Base-by-base conservation (phyloP, 75 land plant genomes). In the Cryptomeria japonica region DNA sequence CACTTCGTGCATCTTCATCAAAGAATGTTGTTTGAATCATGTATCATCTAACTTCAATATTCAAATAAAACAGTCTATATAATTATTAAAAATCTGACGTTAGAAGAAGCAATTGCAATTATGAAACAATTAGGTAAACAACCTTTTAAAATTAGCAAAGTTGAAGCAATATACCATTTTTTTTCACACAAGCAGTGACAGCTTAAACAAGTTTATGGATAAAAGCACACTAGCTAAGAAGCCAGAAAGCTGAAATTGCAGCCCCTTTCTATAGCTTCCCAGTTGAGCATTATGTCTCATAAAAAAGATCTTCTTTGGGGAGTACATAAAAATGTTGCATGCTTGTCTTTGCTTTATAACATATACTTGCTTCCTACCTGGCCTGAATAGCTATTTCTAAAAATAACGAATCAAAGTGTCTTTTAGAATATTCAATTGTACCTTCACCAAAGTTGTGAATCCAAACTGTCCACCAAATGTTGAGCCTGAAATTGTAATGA, bases 401-500 rank as follows among this genome's bases (percentile, higher is more conserved):
- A 79, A 79, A 39, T 79, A 79, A 79, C 8, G 28, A 39, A 25
- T 25, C 22, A 79, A 9, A 19, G 22, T 38, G 46, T 31, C 46
- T 41, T 82, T 41, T 25, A 28, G 13, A 42, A 46, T 28, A 12
- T 10, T 82, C 15, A 82, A 46, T 12, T 46, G 84, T 13, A 46
- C 51, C 1, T 28, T 82, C 49, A 44, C 12, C 51, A 28, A 11
- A 41, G 0, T 80, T 80, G 44, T 25, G 51, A 80, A 44, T 82
- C 84, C 84, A 82, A 13, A 44, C 32, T 28, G 84, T 82, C 84
- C n/a, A 82, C 46, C 32, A 82, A 10, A 39, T 82, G 84, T 82
- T 42, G 84, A 25, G 84, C 84, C 84, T 82, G 84, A 82, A 46
- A 82, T 25, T 82, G 44, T 82, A 82, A 46, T 6, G 84, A 82